Base-by-base conservation (phyloP, 2,329 filamentous ascomycete species). In the Ophidiomyces ophidiicola region DNA sequence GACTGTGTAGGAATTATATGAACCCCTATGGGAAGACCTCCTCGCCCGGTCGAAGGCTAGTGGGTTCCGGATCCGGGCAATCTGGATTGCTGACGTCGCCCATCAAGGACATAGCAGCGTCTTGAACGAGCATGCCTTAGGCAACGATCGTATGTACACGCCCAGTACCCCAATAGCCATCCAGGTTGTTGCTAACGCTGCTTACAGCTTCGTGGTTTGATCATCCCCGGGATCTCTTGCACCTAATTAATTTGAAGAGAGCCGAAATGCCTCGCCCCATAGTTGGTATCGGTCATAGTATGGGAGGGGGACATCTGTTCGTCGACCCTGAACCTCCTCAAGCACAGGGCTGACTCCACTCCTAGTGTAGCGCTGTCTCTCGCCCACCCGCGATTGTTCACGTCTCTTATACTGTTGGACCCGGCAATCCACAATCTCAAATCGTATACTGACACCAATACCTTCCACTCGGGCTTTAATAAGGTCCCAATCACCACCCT, bases 51-150 rank as follows among this genome's bases (percentile, higher is more conserved):
- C 78, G 4, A 70, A 71, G 47, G 55, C 60, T 10, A 64, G 69
- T 41, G 77, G 76, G 12, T 74, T 92, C 50, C 69, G 71, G 2
- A 83, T 96, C 50, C 74, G 84, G 42, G 69, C 74, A 45, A 87
- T 96, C 50, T 94, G 83, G 82, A 90, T 94, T 50, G 78, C 84
- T 45, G 88, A 96, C 62, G 75, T 82, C n/a, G 78, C 83, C 20
- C 79, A 85, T 55, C 83, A 94, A 64, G 87, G 87, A 24, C 68
- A 75, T 51, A 92, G 82, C 55, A 76, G 80, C 26, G 65, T 82
- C 7, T 55, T 92, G 29, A 96, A 94, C 57, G 80, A 87, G 59
- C 56, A 69, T 28, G 67, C 70, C 7, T 64, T 93, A 1, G 88
- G 87, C 41, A 82, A 94, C 57, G 87, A 96, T 58, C 85, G 82